Evolutionary conservation across 495 filamentous ascomycete species (phyloP).

Genomic region (Podospora fimiseda): DNA sequence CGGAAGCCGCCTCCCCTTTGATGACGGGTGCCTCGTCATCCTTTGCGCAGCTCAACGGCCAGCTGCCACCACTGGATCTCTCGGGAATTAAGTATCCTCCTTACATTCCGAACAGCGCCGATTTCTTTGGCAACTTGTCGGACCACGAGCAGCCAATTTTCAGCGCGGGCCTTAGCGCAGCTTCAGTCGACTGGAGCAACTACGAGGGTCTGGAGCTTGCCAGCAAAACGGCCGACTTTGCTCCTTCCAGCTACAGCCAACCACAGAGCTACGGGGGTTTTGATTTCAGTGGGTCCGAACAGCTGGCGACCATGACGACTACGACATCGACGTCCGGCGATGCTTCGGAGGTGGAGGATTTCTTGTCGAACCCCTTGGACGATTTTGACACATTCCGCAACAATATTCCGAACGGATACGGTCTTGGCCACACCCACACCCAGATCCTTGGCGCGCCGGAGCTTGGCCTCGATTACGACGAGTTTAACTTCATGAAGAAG

Average conservation of each 20-base stretch:
- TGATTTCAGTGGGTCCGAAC: constrained; percentile 51
- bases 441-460: constrained; percentile 48
- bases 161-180: constrained; percentile 57
- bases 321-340: constrained; percentile 69
- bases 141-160: constrained; percentile 61
- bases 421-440: constrained; percentile 46
- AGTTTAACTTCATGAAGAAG: constrained; percentile 49
- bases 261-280: constrained; percentile 63
- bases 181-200: constrained; percentile 68
- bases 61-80: constrained; percentile 61
- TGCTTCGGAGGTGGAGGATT: constrained; percentile 68
- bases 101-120: constrained; percentile 47
- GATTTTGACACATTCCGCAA: constrained; percentile 48
- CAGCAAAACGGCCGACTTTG: constrained; percentile 43
- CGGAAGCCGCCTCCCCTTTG: constrained; percentile 66
- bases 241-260: constrained; percentile 62
- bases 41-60: constrained; percentile 54
- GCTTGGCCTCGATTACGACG: constrained; percentile 55
- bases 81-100: constrained; percentile 47
- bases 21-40: constrained; percentile 45
- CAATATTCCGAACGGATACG: constrained; percentile 43
- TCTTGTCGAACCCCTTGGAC: constrained; percentile 49
- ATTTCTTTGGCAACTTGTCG: constrained; percentile 45
- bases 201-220: constrained; percentile 57
- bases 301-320: constrained; percentile 46